A percentile compares a stretch with the other conserved stretches of the same genome.
Evolutionary conservation across 2,329 filamentous ascomycete species (phyloP).

Genomic region (Colletotrichum scovillei): DNA sequence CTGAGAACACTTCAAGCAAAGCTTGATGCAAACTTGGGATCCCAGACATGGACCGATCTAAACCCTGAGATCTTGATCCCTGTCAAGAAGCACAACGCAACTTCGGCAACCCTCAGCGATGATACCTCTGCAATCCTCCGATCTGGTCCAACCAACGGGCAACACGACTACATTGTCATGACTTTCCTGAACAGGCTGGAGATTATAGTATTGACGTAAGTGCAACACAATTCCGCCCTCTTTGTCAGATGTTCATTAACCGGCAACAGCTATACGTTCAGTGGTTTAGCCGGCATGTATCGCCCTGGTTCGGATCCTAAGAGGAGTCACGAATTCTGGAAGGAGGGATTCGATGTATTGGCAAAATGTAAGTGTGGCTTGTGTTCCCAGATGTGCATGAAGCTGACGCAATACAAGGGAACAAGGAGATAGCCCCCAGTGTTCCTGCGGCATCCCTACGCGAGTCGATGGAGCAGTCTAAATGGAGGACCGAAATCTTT

Average conservation of each 20-base stretch:
- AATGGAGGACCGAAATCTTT: slow-evolving; percentile 74
- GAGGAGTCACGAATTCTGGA: slow-evolving; percentile 50
- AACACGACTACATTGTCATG: slow-evolving; percentile 67
- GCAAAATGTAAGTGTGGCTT: slow-evolving; percentile 55
- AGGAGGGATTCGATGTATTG: slow-evolving; percentile 56
- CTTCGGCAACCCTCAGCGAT: slow-evolving; percentile 62
- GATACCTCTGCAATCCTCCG: slow-evolving; percentile 68
- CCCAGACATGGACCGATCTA: slow-evolving; percentile 57
- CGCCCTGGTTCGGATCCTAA: slow-evolving; percentile 44
- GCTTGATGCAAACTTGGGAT: slow-evolving; percentile 66
- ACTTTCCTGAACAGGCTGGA: slow-evolving; percentile 71
- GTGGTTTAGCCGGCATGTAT: slow-evolving; percentile 60
- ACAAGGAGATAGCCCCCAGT: slow-evolving; percentile 44
- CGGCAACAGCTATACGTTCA: slow-evolving; percentile 61
- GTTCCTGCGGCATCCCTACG: slow-evolving; percentile 63
- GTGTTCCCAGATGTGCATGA: too few relatives aligned
- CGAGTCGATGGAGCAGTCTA: slow-evolving; percentile 66
- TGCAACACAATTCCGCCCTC: background rate
- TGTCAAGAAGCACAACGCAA: slow-evolving; percentile 61
- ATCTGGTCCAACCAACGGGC: slow-evolving; percentile 55
- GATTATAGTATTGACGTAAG: slow-evolving; percentile 66
- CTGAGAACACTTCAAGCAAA: slow-evolving; percentile 70
- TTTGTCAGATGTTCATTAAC: slow-evolving; percentile 33
- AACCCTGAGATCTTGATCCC: slow-evolving; percentile 65
- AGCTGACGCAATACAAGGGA: slow-evolving; percentile 34